Conservation (phyloP, 2,329 filamentous ascomycete species). For the Akanthomyces uredinophilus region DNA sequence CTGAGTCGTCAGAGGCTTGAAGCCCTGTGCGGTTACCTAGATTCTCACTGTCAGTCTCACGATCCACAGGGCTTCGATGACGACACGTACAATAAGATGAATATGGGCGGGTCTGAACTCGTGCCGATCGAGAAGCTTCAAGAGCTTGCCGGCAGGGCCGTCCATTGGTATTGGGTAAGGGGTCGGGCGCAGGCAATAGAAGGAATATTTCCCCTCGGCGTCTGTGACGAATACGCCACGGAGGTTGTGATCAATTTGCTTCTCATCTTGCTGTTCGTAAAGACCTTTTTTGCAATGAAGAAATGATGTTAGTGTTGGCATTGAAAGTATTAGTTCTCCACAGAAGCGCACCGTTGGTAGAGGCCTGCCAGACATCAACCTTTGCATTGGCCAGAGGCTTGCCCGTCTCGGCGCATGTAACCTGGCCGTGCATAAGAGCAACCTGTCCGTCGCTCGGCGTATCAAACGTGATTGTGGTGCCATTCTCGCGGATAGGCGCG, state of each 20-base stretch:
- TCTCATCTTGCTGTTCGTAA: constrained; percentile 68
- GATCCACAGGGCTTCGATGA: too few species aligned
- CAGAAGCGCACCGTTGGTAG: constrained; percentile 54
- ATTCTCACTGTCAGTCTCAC: neutral
- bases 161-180: constrained; percentile 42
- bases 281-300: constrained; percentile 27
- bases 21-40: constrained; percentile 46
- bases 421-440: constrained; percentile 59
- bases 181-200: constrained; percentile 58
- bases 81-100: constrained; percentile 28
- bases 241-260: constrained; percentile 68
- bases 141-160: constrained; percentile 29
- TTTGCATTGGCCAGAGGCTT: constrained; percentile 59
- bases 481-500: constrained; percentile 65
- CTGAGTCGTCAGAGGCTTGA: constrained; percentile 66
- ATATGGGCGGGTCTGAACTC: constrained; percentile 35
- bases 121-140: constrained; percentile 31
- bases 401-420: constrained; percentile 53
- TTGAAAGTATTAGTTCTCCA: neutral
- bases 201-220: constrained; percentile 55
- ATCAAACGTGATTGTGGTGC: constrained; percentile 57
- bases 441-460: constrained; percentile 46
- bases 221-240: constrained; percentile 68
- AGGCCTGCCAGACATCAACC: constrained; percentile 76
- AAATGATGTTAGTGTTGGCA: neutral